Evolutionary conservation across 495 filamentous ascomycete genomes (phyloP).

Genomic region (Penicillium bialowiezense): DNA sequence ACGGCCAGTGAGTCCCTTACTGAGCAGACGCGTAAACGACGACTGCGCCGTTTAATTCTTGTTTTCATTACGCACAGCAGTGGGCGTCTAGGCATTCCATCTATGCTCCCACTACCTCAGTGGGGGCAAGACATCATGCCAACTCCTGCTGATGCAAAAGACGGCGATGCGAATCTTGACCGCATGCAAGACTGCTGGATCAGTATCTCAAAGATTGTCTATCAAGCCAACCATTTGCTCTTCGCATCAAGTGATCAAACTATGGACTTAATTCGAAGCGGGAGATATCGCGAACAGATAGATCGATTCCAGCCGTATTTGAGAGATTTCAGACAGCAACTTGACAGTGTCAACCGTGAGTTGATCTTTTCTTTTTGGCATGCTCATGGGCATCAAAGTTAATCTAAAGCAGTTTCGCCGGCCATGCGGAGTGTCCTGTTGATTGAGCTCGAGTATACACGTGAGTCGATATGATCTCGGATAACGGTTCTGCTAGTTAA

Average conservation of each 20-base stretch:
- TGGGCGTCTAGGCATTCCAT: conserved; percentile 88
- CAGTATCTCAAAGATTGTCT: conserved; percentile 84
- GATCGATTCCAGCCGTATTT: conserved; percentile 76
- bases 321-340: conserved; percentile 68
- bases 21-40: conserved; percentile 73
- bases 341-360: conserved; percentile 60
- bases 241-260: conserved; percentile 84
- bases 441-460: conserved; percentile 88
- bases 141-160: conserved; percentile 23
- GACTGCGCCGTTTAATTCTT: conserved; percentile 79
- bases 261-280: conserved; percentile 78
- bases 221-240: conserved; percentile 75
- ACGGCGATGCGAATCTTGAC: conserved; percentile 35
- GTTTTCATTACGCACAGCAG: conserved; percentile 90
- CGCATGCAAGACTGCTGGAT: conserved; percentile 87
- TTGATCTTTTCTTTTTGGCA: neutral
- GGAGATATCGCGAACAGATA: conserved; percentile 75
- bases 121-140: conserved; percentile 52
- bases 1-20: conserved; percentile 49
- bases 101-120: conserved; percentile 72
- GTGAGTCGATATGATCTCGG: conserved; percentile 34
- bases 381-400: conserved; percentile 10
- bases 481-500: conserved; percentile 9
- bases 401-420: conserved; percentile 54
- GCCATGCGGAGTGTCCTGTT: conserved; percentile 79